phyloP scores from a whole-genome alignment of 257 asterid species.

The Lycium ferocissimum region DNA sequence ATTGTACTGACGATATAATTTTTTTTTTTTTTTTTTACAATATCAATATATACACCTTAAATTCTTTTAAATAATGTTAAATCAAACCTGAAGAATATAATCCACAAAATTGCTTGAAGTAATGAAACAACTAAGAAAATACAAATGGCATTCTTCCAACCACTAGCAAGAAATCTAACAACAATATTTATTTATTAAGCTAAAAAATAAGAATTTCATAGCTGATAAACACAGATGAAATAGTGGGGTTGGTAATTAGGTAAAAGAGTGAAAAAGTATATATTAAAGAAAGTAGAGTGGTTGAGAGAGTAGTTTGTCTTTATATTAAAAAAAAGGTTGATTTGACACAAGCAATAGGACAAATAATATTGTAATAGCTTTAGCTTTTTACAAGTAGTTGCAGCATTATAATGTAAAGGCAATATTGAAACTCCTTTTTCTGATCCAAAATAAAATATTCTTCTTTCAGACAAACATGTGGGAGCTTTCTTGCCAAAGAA shows the following conservation, averaged over 20 bases:
- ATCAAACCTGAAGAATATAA: not conserved
- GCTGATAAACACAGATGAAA: not conserved
- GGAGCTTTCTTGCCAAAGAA: conserved; percentile 5
- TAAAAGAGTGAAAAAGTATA: not conserved
- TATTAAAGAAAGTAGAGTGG: conserved; percentile 32
- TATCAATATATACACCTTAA: not conserved
- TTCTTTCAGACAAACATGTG: conserved; percentile 21
- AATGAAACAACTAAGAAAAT: not conserved
- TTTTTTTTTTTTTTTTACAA: not conserved
- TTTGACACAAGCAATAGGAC: conserved; percentile 33
- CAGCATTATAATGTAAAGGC: conserved; percentile 60
- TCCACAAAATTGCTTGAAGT: not conserved
- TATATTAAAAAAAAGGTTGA: conserved; percentile 55
- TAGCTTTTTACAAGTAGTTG: conserved; percentile 17
- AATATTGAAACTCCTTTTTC: conserved; percentile 24
- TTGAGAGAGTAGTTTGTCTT: conserved; percentile 54
- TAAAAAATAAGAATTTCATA: not conserved
- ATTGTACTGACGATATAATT: no score
- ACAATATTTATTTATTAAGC: not conserved
- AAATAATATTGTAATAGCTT: conserved; percentile 23
- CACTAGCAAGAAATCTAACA: conserved; percentile 5
- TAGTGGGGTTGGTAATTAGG: conserved; percentile 29
- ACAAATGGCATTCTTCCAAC: conserved; percentile 3
- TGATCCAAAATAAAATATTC: conserved; percentile 1
- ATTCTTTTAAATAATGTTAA: not conserved